A percentile compares a stretch with the other conserved stretches of the same genome.
Conservation (phyloP, 2,329 filamentous ascomycete genomes). For the Phaeosphaeria sp. region DNA sequence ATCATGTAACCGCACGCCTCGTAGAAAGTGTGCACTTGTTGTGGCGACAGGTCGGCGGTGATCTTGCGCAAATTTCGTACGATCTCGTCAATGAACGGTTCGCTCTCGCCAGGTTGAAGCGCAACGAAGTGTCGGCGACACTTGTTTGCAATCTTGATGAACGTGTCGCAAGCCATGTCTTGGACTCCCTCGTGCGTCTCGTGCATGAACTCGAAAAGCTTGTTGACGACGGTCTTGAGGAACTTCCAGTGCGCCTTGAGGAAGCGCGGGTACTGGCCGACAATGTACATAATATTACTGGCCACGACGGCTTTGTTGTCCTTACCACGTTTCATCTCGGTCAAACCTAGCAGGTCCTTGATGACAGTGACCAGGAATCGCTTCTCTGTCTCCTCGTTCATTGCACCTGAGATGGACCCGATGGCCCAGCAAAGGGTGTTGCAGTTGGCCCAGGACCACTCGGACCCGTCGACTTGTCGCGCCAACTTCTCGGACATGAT, state of each 20-base stretch:
- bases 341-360: slow-evolving; percentile 94
- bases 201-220: slow-evolving; percentile 99
- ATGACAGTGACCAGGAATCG: slow-evolving; percentile 98
- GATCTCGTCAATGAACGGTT: slow-evolving; percentile 99
- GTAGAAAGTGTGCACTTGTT: slow-evolving; percentile 98
- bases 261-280: slow-evolving; percentile 97
- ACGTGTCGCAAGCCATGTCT: slow-evolving; percentile 99
- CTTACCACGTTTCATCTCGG: slow-evolving; percentile 99
- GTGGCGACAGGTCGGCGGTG: slow-evolving; percentile 90
- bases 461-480: slow-evolving; percentile 89
- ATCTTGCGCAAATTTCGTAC: slow-evolving; percentile 95
- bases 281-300: slow-evolving; percentile 99
- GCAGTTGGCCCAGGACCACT: slow-evolving; percentile 99
- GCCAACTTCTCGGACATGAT: slow-evolving; percentile 99
- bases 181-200: slow-evolving; percentile 99
- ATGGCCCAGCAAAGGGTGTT: slow-evolving; percentile 99
- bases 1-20: slow-evolving; percentile 99
- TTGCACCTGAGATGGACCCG: slow-evolving; percentile 95
- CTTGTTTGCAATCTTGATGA: slow-evolving; percentile 99
- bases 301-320: slow-evolving; percentile 99
- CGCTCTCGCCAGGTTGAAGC: slow-evolving; percentile 88
- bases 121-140: slow-evolving; percentile 98
- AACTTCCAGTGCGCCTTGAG: slow-evolving; percentile 99
- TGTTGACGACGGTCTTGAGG: slow-evolving; percentile 98
- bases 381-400: slow-evolving; percentile 99